Conservation (phyloP, 768 basidiomycete species). For the Tricholoma saponaceum region DNA sequence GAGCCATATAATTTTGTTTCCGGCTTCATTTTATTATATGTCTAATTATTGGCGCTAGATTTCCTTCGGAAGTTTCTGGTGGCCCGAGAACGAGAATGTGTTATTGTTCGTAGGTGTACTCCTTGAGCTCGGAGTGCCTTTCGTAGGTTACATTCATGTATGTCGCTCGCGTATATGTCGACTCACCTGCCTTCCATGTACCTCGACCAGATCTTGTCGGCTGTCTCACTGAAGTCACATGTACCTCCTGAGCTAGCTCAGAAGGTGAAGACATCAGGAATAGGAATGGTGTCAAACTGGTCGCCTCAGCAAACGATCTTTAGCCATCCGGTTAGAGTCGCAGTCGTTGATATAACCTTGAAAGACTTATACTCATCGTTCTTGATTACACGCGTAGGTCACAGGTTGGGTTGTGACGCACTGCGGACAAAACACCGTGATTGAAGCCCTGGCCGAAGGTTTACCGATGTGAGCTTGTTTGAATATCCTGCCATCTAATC, state of each 20-base stretch:
- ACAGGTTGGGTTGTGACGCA: constrained; percentile 22
- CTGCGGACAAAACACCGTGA: constrained; percentile 18
- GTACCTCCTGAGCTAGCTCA: constrained; percentile 5
- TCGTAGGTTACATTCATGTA: constrained; percentile 17
- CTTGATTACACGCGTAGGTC: constrained; percentile 6
- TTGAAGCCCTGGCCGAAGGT: constrained; percentile 16
- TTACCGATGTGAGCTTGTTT: constrained; percentile 15
- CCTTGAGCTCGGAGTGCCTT: constrained; percentile 9
- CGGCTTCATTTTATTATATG: background rate
- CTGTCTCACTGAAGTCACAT: constrained; percentile 13
- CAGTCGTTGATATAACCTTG: background rate
- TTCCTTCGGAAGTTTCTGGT: constrained; percentile 13
- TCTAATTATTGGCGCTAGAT: background rate
- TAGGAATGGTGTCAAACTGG: constrained; percentile 15
- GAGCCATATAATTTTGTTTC: background rate
- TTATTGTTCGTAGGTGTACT: constrained; percentile 4
- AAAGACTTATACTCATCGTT: background rate
- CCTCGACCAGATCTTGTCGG: constrained; percentile 12
- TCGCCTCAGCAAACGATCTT: constrained; percentile 19
- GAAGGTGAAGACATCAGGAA: constrained; percentile 11
- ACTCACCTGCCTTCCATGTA: too few species aligned
- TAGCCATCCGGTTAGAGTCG: constrained; percentile 10
- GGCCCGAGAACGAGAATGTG: constrained; percentile 7
- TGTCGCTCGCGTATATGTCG: background rate
- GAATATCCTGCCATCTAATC: background rate